phyloP scores from a whole-genome alignment of 1,284 basidiomycete genomes.

The Malassezia psittaci region DNA sequence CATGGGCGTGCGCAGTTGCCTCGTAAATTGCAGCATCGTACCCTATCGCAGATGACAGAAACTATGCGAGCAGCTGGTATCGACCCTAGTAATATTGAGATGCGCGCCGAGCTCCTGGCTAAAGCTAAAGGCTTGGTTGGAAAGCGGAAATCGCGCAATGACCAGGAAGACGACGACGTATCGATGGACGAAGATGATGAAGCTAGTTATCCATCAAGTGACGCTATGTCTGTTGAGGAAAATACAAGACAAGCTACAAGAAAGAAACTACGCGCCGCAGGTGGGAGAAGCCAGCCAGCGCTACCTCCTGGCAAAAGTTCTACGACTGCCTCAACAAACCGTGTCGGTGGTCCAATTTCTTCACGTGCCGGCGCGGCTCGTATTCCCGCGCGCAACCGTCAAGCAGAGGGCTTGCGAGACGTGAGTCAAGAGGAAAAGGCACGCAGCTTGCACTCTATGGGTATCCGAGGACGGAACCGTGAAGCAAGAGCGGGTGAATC shows the following conservation, averaged over 20 bases:
- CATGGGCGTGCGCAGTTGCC: slow-evolving; percentile 84
- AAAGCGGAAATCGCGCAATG: slow-evolving; percentile 56
- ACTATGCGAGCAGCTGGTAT: slow-evolving; percentile 75
- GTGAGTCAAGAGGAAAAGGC: slow-evolving; percentile 38
- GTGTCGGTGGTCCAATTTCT: slow-evolving; percentile 31
- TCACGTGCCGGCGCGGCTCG: slow-evolving; percentile 40
- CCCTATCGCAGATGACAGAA: slow-evolving; percentile 71
- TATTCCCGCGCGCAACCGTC: slow-evolving; percentile 36
- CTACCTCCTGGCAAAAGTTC: slow-evolving; percentile 20
- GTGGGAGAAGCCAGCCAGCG: slow-evolving; percentile 52
- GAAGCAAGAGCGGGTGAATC: slow-evolving; percentile 42
- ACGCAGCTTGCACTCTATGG: slow-evolving; percentile 30
- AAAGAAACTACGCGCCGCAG: slow-evolving; percentile 52
- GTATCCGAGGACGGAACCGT: slow-evolving; percentile 34
- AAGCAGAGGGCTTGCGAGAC: slow-evolving; percentile 33
- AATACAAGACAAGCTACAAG: slow-evolving; percentile 13
- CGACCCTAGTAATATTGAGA: slow-evolving; percentile 77
- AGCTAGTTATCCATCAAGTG: slow-evolving; percentile 49
- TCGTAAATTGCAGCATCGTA: slow-evolving; percentile 61
- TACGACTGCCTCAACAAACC: slow-evolving; percentile 31
- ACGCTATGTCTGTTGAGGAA: slow-evolving; percentile 45
- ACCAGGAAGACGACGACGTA: slow-evolving; percentile 41
- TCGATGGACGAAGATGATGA: slow-evolving; percentile 48
- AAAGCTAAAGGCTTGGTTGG: slow-evolving; percentile 60
- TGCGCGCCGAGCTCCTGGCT: slow-evolving; percentile 71